phyloP scores from a whole-genome alignment of 176 grass and related monocot species.

The Leersia perrieri region DNA sequence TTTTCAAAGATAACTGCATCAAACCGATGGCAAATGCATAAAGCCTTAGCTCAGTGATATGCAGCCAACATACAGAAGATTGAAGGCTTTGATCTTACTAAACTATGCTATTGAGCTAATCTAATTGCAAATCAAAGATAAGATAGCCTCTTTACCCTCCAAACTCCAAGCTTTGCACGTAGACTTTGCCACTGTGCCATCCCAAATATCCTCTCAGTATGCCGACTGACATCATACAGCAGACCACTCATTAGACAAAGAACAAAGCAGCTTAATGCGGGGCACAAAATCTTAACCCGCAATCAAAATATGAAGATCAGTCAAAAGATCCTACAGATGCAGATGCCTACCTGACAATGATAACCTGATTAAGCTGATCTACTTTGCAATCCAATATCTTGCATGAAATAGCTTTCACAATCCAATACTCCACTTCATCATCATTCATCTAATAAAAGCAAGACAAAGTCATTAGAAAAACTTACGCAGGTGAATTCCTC shows the following conservation, averaged over 20 bases:
- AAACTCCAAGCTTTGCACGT: constrained; percentile 72
- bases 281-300: neutral
- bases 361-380: constrained; percentile 76
- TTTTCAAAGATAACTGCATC: constrained; percentile 16
- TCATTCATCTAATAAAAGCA: constrained; percentile 66
- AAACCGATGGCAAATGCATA: neutral
- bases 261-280: neutral
- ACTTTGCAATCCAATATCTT: constrained; percentile 86
- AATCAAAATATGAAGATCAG: neutral
- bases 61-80: neutral
- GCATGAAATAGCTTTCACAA: constrained; percentile 82
- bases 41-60: neutral
- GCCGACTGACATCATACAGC: constrained; percentile 50
- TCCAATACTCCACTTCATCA: constrained; percentile 87
- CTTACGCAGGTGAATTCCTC: neutral
- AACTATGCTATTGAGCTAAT: neutral
- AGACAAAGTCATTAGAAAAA: neutral
- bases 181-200: constrained; percentile 80
- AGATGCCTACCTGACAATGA: constrained; percentile 70
- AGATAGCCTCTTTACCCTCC: constrained; percentile 70
- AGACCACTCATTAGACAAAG: constrained; percentile 7
- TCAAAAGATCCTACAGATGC: neutral
- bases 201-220: constrained; percentile 70
- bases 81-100: neutral
- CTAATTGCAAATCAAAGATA: neutral